Base-by-base conservation (phyloP, 2,329 filamentous ascomycete genomes). In the Alternaria dauci region DNA sequence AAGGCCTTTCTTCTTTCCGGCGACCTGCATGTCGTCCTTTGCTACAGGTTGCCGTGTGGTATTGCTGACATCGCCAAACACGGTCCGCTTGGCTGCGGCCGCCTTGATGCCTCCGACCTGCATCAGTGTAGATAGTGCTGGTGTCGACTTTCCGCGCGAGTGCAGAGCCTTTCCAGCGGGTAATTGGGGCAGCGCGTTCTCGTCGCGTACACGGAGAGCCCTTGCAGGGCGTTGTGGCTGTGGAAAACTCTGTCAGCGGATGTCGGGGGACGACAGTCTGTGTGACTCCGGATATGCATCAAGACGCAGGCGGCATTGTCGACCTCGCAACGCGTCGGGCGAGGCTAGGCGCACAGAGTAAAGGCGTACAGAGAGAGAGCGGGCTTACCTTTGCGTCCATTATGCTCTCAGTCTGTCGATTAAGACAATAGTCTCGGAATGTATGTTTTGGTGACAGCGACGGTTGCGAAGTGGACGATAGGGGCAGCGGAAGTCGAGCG, bases 61-160 rank as follows among this genome's bases (percentile, higher is more conserved):
- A 73, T 94, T 94, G 83, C 91, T 95, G 63, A 95, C 86, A 76
- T 96, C 93, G 51, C 87, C 91, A 78, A 96, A 93, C 12, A 88
- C 92, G 63, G 89, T 88, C 68, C 93, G 89, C 82, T 94, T 95
- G 56, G 89, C 84, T 58, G 87, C 84, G 52, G 86, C 84, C 55
- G 85, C 84, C 78, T 89, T 92, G 66, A 89, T 79, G 39, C 82
- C 84, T 59, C 81, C 84, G 51, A 82, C 84, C 63, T 84, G 81
- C 62, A 84, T 76, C 61, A 86, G 72, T 68, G 83, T 83, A 47
- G 81, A 91, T 68, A 85, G 86, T 79, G 80, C 90, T 78, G 78
- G 88, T 34, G 85, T 89, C 8, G 93, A 96, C 80, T 96, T 96
- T 81, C 93, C 90, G 65, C 91, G 90, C 71, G 93, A 89, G 71